phyloP scores from a whole-genome alignment of 108 stramenopile species.

The Skeletonema costatum region DNA sequence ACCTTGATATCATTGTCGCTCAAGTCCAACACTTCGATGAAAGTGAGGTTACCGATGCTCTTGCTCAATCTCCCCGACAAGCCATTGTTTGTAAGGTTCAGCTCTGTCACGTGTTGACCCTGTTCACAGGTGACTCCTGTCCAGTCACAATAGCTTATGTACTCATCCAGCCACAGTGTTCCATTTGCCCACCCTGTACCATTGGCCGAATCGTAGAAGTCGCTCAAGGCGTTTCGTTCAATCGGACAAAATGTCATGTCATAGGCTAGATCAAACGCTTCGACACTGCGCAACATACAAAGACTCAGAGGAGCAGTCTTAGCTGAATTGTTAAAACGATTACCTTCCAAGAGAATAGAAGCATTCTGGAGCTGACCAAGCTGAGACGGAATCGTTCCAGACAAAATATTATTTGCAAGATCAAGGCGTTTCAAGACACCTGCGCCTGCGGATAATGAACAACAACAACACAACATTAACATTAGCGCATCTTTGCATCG shows the following conservation, averaged over 20 bases:
- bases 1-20: too few relatives aligned
- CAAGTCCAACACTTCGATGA: too few relatives aligned
- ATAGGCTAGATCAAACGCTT: background rate
- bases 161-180: background rate
- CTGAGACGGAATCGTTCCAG: background rate
- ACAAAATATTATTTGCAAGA: background rate
- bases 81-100: constrained; percentile 1
- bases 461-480: too few relatives aligned
- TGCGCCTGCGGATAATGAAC: too few relatives aligned
- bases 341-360: background rate
- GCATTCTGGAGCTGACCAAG: background rate
- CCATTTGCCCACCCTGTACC: too few relatives aligned
- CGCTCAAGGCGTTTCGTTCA: too few relatives aligned
- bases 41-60: too few relatives aligned
- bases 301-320: background rate
- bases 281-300: background rate
- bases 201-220: too few relatives aligned
- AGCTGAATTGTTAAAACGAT: background rate
- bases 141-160: background rate
- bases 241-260: too few relatives aligned
- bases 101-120: background rate
- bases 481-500: too few relatives aligned
- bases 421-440: too few relatives aligned
- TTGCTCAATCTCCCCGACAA: too few relatives aligned
- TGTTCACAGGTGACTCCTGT: constrained; percentile 3